Evolutionary conservation across 164 flowering plant genomes (phyloP), one percentile per base, ranked within the genome.

Genomic region (Nymphaea colorata): DNA sequence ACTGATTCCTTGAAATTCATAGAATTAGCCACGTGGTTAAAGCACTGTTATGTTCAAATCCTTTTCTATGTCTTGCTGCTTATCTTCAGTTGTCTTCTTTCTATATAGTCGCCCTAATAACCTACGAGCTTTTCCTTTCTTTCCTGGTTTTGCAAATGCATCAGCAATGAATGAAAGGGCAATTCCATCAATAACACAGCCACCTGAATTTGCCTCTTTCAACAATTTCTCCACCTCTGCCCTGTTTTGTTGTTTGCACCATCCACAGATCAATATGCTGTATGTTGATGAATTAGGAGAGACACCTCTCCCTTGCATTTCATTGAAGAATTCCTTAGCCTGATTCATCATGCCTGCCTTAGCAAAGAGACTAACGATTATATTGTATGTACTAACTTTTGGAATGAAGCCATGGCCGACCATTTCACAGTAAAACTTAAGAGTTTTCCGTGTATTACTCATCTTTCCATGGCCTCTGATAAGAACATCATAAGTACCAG

Each of bases 391-490:
- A 61, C 90, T 77, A 36, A 83, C 75, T 61, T 71, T 80, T 43
- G 97, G 99, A 72, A 87, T 69, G 73, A 88, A 88, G 16, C 96
- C 96, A 69, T 82, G 80, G 3, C 80, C 61, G 62, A 94, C 75
- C 99, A 94, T 94, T 78, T 91, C 93, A 78, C 91, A 91, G 69
- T 89, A 91, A 41, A 85, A 69, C 76, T 73, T 83, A 25, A 91
- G 79, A 7, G 87, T 72, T 69, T 82, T 90, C 80, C 83, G 87
- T 72, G 76, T 79, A 64, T 88, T 82, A 43, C 87, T 84, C 45
- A 72, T 76, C 81, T 81, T 94, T 59, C 81, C 92, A 76, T 89
- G 82, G 44, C 92, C 93, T 53, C 80, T 78, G 70, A 90, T 71
- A 82, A 94, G 75, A 47, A 74, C 72, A 75, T 88, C 80, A 61